These are phyloP conservation scores for Paxillus rubicundulus DNA, from an alignment of 768 basidiomycete species.

Conservation along the genomic window DNA sequence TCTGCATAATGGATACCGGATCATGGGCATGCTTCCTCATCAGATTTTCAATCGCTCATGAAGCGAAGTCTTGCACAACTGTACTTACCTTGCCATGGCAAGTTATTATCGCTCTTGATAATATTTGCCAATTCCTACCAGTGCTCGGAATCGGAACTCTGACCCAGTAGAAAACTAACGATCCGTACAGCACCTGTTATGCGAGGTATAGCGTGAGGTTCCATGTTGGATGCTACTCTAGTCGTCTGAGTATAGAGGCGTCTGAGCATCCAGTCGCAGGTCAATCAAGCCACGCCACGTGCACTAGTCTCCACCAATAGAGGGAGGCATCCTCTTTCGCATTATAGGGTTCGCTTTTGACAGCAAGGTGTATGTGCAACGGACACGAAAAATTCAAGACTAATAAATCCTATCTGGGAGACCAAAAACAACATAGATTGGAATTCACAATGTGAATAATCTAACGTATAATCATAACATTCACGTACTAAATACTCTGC, in stretches of 20 bases:
- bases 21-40: not conserved
- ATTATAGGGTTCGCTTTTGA: no score
- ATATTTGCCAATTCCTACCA: conserved; percentile 64
- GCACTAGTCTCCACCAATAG: no score
- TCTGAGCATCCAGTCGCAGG: conserved; percentile 1
- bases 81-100: conserved; percentile 42
- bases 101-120: conserved; percentile 61
- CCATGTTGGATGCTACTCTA: conserved; percentile 15
- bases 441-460: conserved; percentile 8
- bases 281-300: no score
- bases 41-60: not conserved
- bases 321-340: no score
- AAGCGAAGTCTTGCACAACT: not conserved
- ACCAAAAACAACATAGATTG: not conserved
- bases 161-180: conserved; percentile 1
- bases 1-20: conserved; percentile 35
- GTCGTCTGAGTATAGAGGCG: conserved; percentile 1
- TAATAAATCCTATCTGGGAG: no score
- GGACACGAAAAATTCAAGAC: no score
- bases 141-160: conserved; percentile 10
- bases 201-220: conserved; percentile 12
- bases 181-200: conserved; percentile 22
- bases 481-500: conserved; percentile 1
- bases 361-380: no score
- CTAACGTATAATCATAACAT: conserved; percentile 7